These are phyloP conservation scores for Scenedesmus sp. DNA, from an alignment of 163 green algal genomes.

Conservation along the genomic window DNA sequence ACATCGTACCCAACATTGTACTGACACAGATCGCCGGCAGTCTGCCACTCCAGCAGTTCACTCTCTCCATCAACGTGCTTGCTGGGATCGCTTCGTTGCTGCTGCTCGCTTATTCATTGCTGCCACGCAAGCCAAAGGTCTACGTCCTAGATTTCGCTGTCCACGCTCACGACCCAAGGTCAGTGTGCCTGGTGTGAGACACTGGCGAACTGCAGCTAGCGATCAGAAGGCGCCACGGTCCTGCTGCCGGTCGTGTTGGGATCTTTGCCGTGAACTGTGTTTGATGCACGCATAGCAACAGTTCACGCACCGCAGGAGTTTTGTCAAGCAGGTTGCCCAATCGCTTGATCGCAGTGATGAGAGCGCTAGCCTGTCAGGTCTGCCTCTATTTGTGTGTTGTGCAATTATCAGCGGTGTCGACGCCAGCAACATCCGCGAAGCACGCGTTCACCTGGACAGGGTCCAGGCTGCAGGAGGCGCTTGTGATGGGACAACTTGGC, in stretches of 20 bases:
- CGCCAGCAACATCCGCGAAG: neutral
- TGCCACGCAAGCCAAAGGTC: constrained; percentile 66
- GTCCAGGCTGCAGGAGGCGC: neutral
- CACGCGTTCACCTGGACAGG: neutral
- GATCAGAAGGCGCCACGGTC: neutral
- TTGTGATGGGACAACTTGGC: neutral
- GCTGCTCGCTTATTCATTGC: neutral
- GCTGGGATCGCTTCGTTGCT: neutral
- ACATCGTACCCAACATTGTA: neutral
- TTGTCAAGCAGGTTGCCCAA: neutral
- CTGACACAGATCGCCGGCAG: neutral
- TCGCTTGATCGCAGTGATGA: neutral
- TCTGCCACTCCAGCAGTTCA: neutral
- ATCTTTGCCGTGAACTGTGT: neutral
- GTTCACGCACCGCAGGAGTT: neutral
- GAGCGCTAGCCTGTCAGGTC: neutral
- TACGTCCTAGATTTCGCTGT: constrained; percentile 92
- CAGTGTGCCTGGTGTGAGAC: neutral
- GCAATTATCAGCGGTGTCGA: neutral
- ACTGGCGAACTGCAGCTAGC: neutral
- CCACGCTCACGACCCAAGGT: constrained; percentile 67
- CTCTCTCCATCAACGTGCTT: neutral
- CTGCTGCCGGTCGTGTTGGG: too few relatives aligned
- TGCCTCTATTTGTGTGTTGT: neutral
- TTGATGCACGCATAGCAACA: neutral